phyloP scores from a whole-genome alignment of 2,329 filamentous ascomycete species.

The Spiromastix sp. region DNA sequence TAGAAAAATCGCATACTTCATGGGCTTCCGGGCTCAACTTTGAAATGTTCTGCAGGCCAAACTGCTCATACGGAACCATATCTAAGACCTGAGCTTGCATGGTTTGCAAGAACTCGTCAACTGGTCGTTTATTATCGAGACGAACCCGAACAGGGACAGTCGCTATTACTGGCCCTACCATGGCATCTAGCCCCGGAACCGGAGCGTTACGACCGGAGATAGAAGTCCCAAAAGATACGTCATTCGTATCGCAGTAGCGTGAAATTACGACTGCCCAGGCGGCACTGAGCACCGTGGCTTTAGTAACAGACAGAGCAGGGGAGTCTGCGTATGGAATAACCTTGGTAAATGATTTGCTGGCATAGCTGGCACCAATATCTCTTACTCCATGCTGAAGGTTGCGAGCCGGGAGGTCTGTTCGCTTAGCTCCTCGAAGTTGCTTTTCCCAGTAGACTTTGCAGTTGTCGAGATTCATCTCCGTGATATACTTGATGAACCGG shows the following conservation, averaged over 20 bases:
- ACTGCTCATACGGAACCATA: slow-evolving; percentile 51
- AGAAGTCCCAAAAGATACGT: slow-evolving; percentile 32
- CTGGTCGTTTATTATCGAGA: slow-evolving; percentile 22
- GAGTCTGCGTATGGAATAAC: slow-evolving; percentile 4
- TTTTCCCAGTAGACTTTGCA: neutral
- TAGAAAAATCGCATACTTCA: slow-evolving; percentile 32
- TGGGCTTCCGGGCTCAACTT: slow-evolving; percentile 36
- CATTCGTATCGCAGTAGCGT: slow-evolving; percentile 26
- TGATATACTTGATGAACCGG: slow-evolving; percentile 16
- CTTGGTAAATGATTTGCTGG: slow-evolving; percentile 9
- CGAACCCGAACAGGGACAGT: slow-evolving; percentile 29
- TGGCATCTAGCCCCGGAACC: slow-evolving; percentile 27
- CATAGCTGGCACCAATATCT: slow-evolving; percentile 8
- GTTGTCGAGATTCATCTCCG: neutral
- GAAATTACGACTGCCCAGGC: slow-evolving; percentile 29
- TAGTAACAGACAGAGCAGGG: slow-evolving; percentile 2
- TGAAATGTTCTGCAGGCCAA: slow-evolving; percentile 38
- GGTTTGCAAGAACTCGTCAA: slow-evolving; percentile 39
- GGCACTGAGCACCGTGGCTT: slow-evolving; percentile 23
- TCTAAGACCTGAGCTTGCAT: slow-evolving; percentile 44
- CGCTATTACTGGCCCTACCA: slow-evolving; percentile 31
- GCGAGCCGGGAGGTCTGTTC: too few species aligned
- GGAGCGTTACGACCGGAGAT: slow-evolving; percentile 30
- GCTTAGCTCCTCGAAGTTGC: too few species aligned
- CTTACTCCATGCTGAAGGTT: too few species aligned